phyloP scores from a whole-genome alignment of 306 rosid genomes.

The Vigna nakashimae region DNA sequence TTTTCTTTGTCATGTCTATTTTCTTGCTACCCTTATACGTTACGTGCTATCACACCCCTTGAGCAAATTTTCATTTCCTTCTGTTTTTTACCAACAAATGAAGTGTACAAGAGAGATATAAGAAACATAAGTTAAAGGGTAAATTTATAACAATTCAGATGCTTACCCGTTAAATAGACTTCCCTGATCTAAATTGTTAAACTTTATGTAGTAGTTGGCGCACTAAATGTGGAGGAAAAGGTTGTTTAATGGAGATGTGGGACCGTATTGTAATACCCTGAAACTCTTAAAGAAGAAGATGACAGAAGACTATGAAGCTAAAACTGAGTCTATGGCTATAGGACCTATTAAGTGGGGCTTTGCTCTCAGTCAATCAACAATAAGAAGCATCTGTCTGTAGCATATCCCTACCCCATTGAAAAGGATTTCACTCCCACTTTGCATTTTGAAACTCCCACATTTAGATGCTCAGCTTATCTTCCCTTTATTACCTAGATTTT shows the following conservation, averaged over 20 bases:
- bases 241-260: slow-evolving; percentile 48
- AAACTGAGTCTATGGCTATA: slow-evolving; percentile 4
- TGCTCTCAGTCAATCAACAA: slow-evolving; percentile 45
- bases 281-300: slow-evolving; percentile 41
- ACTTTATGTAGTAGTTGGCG: slow-evolving; percentile 20
- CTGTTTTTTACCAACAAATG: not conserved
- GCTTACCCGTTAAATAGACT: no score
- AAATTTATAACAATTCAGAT: no score
- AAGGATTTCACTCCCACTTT: slow-evolving; percentile 40
- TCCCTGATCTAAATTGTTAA: not conserved
- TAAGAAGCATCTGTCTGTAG: slow-evolving; percentile 44
- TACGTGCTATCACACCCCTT: not conserved
- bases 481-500: slow-evolving; percentile 47
- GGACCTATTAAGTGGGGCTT: slow-evolving; percentile 34
- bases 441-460: slow-evolving; percentile 42
- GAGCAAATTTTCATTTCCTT: not conserved
- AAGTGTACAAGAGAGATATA: no score
- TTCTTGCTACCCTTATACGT: not conserved
- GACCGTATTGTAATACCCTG: slow-evolving; percentile 41
- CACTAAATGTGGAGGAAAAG: slow-evolving; percentile 30
- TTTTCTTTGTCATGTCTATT: not conserved
- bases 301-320: slow-evolving; percentile 40
- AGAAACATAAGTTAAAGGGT: no score
- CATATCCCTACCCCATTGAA: slow-evolving; percentile 49
- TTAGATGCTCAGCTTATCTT: slow-evolving; percentile 43